A percentile compares a stretch with the other conserved stretches of the same genome.
These are phyloP conservation scores for Fraxinus quadrangulata DNA, from an alignment of 257 asterid species.

Conservation along the genomic window DNA sequence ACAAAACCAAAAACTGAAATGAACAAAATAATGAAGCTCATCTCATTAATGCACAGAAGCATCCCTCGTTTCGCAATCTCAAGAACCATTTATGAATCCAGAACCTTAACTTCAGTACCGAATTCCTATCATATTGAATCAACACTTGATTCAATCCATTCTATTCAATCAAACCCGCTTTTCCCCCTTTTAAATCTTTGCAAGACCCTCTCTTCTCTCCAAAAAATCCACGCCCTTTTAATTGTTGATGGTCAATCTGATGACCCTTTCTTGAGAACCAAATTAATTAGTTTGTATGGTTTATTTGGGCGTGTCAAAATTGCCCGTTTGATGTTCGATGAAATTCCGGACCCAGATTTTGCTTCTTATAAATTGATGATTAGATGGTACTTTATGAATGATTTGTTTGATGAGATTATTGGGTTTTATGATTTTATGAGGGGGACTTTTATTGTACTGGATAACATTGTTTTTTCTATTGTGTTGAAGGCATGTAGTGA, in stretches of 20 bases:
- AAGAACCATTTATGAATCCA: constrained; percentile 25
- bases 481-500: constrained; percentile 63
- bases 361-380: constrained; percentile 57
- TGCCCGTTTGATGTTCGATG: constrained; percentile 65
- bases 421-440: constrained; percentile 40
- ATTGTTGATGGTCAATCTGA: constrained; percentile 43
- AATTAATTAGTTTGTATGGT: constrained; percentile 49
- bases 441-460: constrained; percentile 40
- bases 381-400: constrained; percentile 66
- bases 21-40: neutral
- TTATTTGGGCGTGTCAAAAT: constrained; percentile 35
- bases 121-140: constrained; percentile 31
- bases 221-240: constrained; percentile 49
- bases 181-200: constrained; percentile 47
- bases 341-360: constrained; percentile 52
- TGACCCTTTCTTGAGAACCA: constrained; percentile 34
- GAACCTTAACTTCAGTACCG: constrained; percentile 24
- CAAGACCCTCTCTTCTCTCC: constrained; percentile 44
- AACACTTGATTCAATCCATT: constrained; percentile 28
- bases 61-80: constrained; percentile 10
- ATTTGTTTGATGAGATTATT: constrained; percentile 39
- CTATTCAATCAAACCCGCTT: constrained; percentile 44
- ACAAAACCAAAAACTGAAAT: too few relatives aligned
- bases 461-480: constrained; percentile 55
- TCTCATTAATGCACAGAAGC: constrained; percentile 24